Conservation (phyloP, 768 basidiomycete genomes). For the Mycena polygramma region DNA sequence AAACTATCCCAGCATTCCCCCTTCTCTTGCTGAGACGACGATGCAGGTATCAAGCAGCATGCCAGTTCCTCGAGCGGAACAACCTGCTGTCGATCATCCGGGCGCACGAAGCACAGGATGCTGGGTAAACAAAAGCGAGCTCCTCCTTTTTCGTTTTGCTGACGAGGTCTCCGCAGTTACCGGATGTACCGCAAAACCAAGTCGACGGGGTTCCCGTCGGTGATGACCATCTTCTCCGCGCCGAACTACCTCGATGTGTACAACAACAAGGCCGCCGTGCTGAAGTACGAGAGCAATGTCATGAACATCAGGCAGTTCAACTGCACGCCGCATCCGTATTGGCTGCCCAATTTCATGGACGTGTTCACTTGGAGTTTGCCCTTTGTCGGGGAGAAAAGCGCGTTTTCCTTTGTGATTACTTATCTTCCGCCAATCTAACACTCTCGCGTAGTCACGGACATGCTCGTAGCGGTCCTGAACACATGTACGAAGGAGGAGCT, state of each 20-base stretch:
- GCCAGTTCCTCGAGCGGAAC: conserved; percentile 97
- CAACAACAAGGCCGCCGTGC: conserved; percentile 98
- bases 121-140: conserved; percentile 68
- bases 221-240: conserved; percentile 99
- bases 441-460: conserved; percentile 85
- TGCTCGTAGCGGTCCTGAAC: conserved; percentile 96
- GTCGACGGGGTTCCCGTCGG: conserved; percentile 97
- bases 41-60: conserved; percentile 92
- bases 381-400: conserved; percentile 98
- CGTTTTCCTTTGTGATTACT: conserved; percentile 41
- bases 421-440: conserved; percentile 9
- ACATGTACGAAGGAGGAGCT: conserved; percentile 97
- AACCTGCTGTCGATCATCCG: conserved; percentile 96
- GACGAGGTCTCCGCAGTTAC: conserved; percentile 64
- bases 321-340: conserved; percentile 95
- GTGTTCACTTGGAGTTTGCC: conserved; percentile 99
- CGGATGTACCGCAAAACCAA: conserved; percentile 99
- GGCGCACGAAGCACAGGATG: conserved; percentile 99
- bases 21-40: conserved; percentile 5
- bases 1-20: conserved; percentile 27
- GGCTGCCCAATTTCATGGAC: conserved; percentile 99
- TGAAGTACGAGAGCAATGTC: conserved; percentile 99
- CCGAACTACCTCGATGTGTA: conserved; percentile 99
- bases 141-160: conserved; percentile 6
- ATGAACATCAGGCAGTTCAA: conserved; percentile 99